Conservation (phyloP, 2,329 filamentous ascomycete species). For the Triangularia setosa region DNA sequence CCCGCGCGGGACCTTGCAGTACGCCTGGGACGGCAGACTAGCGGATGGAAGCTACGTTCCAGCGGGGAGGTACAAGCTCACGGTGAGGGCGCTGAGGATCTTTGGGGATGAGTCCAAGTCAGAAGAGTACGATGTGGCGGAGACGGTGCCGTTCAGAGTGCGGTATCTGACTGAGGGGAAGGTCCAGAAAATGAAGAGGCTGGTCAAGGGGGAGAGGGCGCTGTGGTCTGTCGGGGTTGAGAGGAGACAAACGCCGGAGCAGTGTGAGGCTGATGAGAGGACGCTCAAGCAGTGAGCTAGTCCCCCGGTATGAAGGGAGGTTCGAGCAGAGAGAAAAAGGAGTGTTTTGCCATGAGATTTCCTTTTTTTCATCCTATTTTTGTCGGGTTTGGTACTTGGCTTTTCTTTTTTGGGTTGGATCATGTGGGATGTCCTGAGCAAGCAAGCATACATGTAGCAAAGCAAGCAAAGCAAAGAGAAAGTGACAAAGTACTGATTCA, state of each 20-base stretch:
- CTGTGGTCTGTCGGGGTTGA: not conserved
- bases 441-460: not conserved
- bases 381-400: not conserved
- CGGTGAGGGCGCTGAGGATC: constrained; percentile 46
- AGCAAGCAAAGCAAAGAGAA: not conserved
- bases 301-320: not conserved
- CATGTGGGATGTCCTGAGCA: not conserved
- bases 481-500: not conserved
- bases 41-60: constrained; percentile 45
- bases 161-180: constrained; percentile 32
- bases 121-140: constrained; percentile 44
- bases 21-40: constrained; percentile 45
- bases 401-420: not conserved
- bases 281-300: not conserved
- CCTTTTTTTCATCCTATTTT: not conserved
- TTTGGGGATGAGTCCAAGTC: constrained; percentile 44
- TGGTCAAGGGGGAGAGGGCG: not conserved
- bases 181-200: not conserved
- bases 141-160: constrained; percentile 43
- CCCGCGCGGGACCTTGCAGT: constrained; percentile 31
- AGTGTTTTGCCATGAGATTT: not conserved
- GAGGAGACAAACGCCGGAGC: constrained; percentile 1
- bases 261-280: constrained; percentile 5
- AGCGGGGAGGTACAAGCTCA: constrained; percentile 47
- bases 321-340: not conserved